phyloP scores from a whole-genome alignment of 2,329 filamentous ascomycete species.

The Aphanocladium album region DNA sequence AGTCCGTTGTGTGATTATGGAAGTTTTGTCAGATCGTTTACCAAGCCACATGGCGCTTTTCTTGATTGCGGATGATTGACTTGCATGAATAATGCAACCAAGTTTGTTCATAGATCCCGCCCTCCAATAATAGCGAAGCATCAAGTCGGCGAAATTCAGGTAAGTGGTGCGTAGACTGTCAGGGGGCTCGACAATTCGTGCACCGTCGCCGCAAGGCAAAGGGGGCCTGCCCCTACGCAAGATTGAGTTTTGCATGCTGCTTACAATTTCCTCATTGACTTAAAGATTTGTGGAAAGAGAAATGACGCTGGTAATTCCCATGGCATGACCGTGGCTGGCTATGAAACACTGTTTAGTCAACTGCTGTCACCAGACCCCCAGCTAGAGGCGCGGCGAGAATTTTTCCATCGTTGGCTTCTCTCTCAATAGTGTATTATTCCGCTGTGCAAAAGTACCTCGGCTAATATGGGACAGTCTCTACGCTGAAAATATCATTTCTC shows the following conservation, averaged over 20 bases:
- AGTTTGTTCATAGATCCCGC: too few species aligned
- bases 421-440: not conserved
- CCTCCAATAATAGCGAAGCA: too few species aligned
- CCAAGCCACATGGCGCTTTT: too few species aligned
- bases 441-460: not conserved
- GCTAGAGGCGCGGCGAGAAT: not conserved
- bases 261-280: not conserved
- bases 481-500: slow-evolving; percentile 78
- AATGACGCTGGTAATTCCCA: not conserved
- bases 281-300: not conserved
- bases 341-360: not conserved
- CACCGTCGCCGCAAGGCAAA: not conserved
- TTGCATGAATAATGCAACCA: too few species aligned
- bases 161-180: not conserved
- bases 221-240: not conserved
- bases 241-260: not conserved
- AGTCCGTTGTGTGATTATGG: too few species aligned
- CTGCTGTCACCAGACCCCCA: not conserved
- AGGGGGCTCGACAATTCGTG: not conserved
- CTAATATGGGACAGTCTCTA: slow-evolving; percentile 17
- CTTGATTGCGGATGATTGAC: too few species aligned
- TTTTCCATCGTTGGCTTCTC: not conserved
- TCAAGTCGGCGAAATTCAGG: too few species aligned
- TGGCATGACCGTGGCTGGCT: not conserved
- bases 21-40: too few species aligned